These are phyloP conservation scores for apple (Malus domestica) DNA, from an alignment of 306 rosid genomes.

Conservation along the genomic window ASM211411v1 NC_041799.1:378001-378500, in stretches of 20 bases:
- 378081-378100: background rate
- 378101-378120: background rate
- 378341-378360: background rate
- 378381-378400: background rate
- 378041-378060: no score
- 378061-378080: background rate
- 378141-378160: background rate
- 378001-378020: no score
- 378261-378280: background rate
- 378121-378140: background rate
- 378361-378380: background rate
- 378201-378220: no score
- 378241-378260: no score
- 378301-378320: background rate
- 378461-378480: constrained; percentile 23
- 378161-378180: background rate
- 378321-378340: no score
- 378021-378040: no score
- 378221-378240: no score
- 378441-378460: no score
- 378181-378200: background rate
- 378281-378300: background rate
- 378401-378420: background rate
- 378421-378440: background rate
- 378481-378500: constrained; percentile 87